These are phyloP conservation scores for Penicillium silybi DNA, from an alignment of 495 filamentous ascomycete genomes.

Conservation along the genomic window DNA sequence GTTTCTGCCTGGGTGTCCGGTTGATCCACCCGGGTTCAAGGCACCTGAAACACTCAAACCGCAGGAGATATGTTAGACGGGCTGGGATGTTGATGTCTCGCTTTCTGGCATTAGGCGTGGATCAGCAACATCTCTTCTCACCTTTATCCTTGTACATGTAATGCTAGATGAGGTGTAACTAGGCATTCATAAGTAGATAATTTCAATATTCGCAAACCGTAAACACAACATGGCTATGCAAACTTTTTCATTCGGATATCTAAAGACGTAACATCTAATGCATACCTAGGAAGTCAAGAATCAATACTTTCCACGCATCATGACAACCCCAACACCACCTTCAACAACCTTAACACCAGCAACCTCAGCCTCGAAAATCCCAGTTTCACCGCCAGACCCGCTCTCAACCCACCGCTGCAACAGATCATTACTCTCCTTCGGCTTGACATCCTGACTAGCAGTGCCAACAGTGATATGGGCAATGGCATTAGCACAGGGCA, in stretches of 20 bases:
- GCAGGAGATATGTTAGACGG: not conserved
- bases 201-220: not conserved
- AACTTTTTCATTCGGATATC: too few species aligned
- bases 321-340: conserved; percentile 39
- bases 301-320: conserved; percentile 37
- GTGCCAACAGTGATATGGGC: conserved; percentile 91
- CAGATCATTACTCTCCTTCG: conserved; percentile 88
- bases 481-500: conserved; percentile 71
- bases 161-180: not conserved
- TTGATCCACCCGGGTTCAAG: conserved; percentile 33
- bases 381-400: conserved; percentile 47
- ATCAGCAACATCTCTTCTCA: not conserved
- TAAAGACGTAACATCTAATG: too few species aligned
- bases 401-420: conserved; percentile 61
- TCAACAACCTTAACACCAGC: conserved; percentile 41
- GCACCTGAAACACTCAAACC: not conserved
- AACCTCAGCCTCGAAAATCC: conserved; percentile 45
- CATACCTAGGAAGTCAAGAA: too few species aligned
- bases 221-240: too few species aligned
- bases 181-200: not conserved
- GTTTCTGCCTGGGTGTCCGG: conserved; percentile 87
- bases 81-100: not conserved
- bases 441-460: conserved; percentile 65
- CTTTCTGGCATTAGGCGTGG: not conserved
- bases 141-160: not conserved